These are phyloP conservation scores for Straminergon stramineum DNA, from an alignment of 225 moss, liverwort and hornwort species.

Conservation along the genomic window DNA sequence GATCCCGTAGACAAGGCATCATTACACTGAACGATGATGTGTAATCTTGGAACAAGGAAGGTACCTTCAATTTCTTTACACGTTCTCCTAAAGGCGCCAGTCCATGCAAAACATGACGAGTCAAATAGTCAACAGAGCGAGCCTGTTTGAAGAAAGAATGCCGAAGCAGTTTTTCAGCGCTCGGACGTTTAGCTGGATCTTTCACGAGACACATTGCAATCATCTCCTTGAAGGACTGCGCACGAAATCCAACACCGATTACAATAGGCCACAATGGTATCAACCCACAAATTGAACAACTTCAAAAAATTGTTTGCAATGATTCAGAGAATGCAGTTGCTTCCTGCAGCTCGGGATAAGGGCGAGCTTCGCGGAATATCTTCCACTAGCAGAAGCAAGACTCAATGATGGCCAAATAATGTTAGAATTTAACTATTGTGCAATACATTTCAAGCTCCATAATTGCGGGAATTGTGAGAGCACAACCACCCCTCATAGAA, in stretches of 20 bases:
- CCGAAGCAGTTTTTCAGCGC: conserved; percentile 77
- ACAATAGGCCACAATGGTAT: neutral
- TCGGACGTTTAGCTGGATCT: conserved; percentile 81
- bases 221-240: conserved; percentile 95
- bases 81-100: conserved; percentile 82
- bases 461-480: neutral
- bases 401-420: neutral
- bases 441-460: neutral
- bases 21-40: neutral
- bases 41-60: neutral
- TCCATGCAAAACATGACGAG: conserved; percentile 66
- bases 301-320: neutral
- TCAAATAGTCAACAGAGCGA: conserved; percentile 66
- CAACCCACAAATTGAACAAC: neutral
- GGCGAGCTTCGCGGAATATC: neutral
- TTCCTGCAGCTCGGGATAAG: neutral
- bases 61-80: conserved; percentile 73
- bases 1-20: neutral
- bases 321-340: neutral
- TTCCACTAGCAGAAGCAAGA: neutral
- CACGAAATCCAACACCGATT: neutral
- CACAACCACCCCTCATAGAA: neutral
- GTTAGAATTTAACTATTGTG: neutral
- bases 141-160: conserved; percentile 94
- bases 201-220: conserved; percentile 99